A percentile compares a stretch with the other conserved stretches of the same genome.
These are phyloP conservation scores for Areca catechu DNA, from an alignment of 176 grass and related monocot species.

Conservation along the genomic window DNA sequence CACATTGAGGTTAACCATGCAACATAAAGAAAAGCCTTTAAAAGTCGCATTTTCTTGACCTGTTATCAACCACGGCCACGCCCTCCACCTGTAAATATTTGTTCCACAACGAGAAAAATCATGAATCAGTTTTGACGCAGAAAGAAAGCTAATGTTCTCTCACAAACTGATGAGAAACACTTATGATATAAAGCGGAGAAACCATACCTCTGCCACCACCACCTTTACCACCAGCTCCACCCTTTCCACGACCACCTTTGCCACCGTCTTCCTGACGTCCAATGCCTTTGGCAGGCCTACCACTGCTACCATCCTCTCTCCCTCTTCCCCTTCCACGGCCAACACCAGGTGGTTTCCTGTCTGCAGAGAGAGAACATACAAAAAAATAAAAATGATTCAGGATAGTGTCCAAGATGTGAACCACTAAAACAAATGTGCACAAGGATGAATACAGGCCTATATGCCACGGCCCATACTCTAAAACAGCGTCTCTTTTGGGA, in stretches of 20 bases:
- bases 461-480: too few species aligned
- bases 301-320: conserved; percentile 32
- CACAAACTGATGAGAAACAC: neutral
- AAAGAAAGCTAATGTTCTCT: neutral
- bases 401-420: neutral
- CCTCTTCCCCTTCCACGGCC: conserved; percentile 87
- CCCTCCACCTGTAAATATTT: conserved; percentile 46
- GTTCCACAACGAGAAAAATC: neutral
- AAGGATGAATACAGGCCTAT: neutral
- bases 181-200: neutral
- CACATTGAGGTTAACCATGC: conserved; percentile 36
- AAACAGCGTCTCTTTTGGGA: too few species aligned
- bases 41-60: conserved; percentile 29
- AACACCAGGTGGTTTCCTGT: conserved; percentile 92
- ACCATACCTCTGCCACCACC: conserved; percentile 58
- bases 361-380: conserved; percentile 35
- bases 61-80: conserved; percentile 61
- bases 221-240: conserved; percentile 44
- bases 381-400: neutral
- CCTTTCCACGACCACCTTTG: conserved; percentile 54
- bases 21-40: conserved; percentile 35
- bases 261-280: conserved; percentile 78
- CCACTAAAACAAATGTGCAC: neutral
- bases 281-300: conserved; percentile 54
- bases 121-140: neutral